Conservation (phyloP, 345 rosid genomes). For the Ceriops tagal region DNA sequence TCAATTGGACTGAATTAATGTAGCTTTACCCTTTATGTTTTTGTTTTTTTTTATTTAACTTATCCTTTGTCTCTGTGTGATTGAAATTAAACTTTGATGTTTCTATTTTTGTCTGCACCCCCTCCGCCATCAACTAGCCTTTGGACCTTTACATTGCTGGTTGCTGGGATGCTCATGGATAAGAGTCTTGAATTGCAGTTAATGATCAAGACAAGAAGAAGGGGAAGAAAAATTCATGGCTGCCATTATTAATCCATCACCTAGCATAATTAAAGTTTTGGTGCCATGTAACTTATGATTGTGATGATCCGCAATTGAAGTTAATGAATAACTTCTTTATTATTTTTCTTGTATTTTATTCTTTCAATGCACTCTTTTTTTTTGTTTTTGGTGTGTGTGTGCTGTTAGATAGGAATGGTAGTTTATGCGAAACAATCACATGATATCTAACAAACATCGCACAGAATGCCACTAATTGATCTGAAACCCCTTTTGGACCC, state of each 20-base stretch:
- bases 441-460: conserved; percentile 19
- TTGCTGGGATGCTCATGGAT: background rate
- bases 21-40: too few species aligned
- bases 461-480: conserved; percentile 15
- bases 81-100: too few species aligned
- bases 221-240: background rate
- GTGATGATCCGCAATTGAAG: conserved; percentile 43
- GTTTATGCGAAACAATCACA: conserved; percentile 45
- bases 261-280: conserved; percentile 57
- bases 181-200: background rate
- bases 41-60: too few species aligned
- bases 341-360: background rate
- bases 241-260: conserved; percentile 29
- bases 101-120: too few species aligned
- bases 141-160: background rate
- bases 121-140: background rate
- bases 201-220: background rate
- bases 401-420: conserved; percentile 56
- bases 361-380: background rate
- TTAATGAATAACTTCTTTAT: background rate
- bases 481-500: conserved; percentile 19
- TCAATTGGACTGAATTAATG: too few species aligned
- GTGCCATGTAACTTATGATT: conserved; percentile 57
- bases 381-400: background rate
- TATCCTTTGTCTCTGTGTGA: too few species aligned